These are phyloP conservation scores for Diaporthe capsici DNA, from an alignment of 2,329 filamentous ascomycete species.

Conservation along the genomic window DNA sequence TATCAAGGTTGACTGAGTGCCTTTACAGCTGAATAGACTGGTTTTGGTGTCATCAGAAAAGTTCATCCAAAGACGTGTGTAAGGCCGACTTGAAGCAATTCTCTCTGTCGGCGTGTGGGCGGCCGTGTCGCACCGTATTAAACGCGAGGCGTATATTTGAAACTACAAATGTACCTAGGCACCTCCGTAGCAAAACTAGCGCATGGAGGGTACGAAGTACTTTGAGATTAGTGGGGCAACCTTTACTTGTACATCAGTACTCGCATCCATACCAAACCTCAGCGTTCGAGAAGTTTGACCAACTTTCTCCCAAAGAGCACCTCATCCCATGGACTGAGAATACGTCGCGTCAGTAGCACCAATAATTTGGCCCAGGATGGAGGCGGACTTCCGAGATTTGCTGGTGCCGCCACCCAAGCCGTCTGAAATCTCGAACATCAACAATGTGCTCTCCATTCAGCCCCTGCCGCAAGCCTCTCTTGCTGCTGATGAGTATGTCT, in stretches of 20 bases:
- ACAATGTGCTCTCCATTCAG: slow-evolving; percentile 39
- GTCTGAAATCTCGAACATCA: slow-evolving; percentile 37
- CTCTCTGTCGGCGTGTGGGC: background rate
- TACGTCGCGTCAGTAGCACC: background rate
- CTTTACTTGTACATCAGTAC: background rate
- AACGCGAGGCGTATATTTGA: background rate
- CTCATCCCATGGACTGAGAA: slow-evolving; percentile 11
- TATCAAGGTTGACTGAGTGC: background rate
- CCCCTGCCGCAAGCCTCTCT: slow-evolving; percentile 25
- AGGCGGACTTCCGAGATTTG: slow-evolving; percentile 35
- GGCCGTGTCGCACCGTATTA: background rate
- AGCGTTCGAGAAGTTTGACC: background rate
- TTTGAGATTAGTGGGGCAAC: background rate
- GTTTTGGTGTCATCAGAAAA: background rate
- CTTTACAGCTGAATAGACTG: background rate
- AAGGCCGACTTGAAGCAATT: background rate
- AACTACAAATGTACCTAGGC: background rate
- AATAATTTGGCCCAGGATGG: slow-evolving; percentile 22
- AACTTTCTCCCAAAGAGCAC: background rate
- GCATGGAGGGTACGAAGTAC: slow-evolving; percentile 1
- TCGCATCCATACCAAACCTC: background rate
- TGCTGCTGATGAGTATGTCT: slow-evolving; percentile 33
- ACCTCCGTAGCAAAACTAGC: background rate
- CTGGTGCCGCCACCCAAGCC: slow-evolving; percentile 22
- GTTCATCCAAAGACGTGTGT: background rate